Conservation (phyloP, 306 rosid genomes). For the Dryas drummondii region DNA sequence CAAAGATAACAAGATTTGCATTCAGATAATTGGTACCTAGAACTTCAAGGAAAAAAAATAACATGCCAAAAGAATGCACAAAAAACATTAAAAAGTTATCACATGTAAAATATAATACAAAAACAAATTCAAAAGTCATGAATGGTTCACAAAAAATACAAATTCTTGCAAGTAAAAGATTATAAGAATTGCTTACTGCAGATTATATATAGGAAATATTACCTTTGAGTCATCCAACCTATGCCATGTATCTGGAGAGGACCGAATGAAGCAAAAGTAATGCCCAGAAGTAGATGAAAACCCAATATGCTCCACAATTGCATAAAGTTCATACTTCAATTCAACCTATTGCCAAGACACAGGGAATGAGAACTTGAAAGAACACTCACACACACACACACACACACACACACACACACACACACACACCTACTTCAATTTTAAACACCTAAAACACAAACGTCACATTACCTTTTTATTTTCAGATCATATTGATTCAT, state of each 20-base stretch:
- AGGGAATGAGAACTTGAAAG: constrained; percentile 16
- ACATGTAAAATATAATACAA: neutral
- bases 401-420: neutral
- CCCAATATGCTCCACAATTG: constrained; percentile 76
- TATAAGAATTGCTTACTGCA: neutral
- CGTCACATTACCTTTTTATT: neutral
- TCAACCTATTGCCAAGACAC: constrained; percentile 43
- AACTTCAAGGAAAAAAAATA: neutral
- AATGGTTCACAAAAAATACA: neutral
- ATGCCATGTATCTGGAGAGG: constrained; percentile 78
- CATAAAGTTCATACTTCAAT: constrained; percentile 75
- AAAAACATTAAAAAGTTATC: neutral
- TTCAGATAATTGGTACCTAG: neutral
- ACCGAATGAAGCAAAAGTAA: constrained; percentile 77
- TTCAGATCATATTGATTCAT: neutral
- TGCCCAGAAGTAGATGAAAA: constrained; percentile 70
- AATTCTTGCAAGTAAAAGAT: neutral
- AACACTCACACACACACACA: neutral
- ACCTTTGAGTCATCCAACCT: constrained; percentile 81
- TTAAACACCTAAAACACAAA: neutral
- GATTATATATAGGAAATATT: constrained; percentile 5
- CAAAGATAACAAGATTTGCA: neutral
- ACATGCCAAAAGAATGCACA: neutral
- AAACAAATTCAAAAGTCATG: neutral
- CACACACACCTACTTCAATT: neutral